Conservation (phyloP, 805 yeast species). For the Metschnikowia peoriensis region DNA sequence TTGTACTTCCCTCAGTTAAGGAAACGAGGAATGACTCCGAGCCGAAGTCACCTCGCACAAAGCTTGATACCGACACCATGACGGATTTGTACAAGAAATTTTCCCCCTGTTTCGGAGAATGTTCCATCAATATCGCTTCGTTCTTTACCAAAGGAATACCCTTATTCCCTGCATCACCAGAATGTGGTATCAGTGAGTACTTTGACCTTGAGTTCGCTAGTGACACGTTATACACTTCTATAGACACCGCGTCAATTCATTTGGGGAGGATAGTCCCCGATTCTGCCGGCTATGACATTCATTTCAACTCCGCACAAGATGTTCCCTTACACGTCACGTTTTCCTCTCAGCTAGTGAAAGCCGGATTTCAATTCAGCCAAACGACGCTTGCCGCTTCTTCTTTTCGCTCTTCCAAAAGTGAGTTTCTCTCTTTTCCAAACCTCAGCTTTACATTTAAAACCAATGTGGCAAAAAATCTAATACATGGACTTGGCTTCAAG, state of each 20-base stretch:
- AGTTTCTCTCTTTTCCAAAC: conserved; percentile 36
- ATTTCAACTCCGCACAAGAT: conserved; percentile 31
- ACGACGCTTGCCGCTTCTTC: background rate
- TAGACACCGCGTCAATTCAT: conserved; percentile 13
- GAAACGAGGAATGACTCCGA: background rate
- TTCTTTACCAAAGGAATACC: conserved; percentile 13
- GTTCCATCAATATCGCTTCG: conserved; percentile 12
- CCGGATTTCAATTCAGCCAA: conserved; percentile 19
- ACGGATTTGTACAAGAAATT: conserved; percentile 9
- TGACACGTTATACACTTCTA: conserved; percentile 7
- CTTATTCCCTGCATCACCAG: conserved; percentile 12
- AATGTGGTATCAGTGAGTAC: conserved; percentile 10
- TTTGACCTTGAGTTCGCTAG: conserved; percentile 2
- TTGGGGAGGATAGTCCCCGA: conserved; percentile 7
- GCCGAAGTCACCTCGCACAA: background rate
- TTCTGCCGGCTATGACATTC: conserved; percentile 39
- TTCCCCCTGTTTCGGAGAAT: conserved; percentile 13
- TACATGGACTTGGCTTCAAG: conserved; percentile 35
- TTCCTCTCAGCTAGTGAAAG: conserved; percentile 32
- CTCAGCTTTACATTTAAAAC: conserved; percentile 34
- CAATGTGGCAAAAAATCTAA: conserved; percentile 32
- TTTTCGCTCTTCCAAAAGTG: conserved; percentile 12
- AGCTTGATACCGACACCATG: conserved; percentile 1
- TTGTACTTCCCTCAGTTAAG: background rate
- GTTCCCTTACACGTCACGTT: conserved; percentile 33